Percentiles rank a stretch among this genome's conserved stretches.
Conservation (phyloP, 371 early-diverging fungal species). For the Syncephalastrum monosporum region DNA sequence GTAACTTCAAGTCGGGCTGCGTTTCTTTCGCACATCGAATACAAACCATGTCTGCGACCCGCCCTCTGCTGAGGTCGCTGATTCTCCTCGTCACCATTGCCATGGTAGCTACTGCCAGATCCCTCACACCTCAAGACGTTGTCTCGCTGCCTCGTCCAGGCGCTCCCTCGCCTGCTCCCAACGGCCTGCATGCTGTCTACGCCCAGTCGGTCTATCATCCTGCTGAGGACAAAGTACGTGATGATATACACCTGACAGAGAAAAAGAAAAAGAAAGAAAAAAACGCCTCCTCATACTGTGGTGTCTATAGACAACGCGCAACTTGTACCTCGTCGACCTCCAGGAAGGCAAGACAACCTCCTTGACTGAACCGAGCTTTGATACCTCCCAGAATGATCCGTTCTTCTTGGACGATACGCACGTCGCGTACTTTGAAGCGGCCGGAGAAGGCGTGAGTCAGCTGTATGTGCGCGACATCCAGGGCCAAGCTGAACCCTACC, state of each 20-base stretch:
- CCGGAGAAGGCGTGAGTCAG: conserved; percentile 27
- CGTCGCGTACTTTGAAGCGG: conserved; percentile 46
- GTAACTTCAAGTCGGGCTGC: no score
- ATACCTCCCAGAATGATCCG: conserved; percentile 45
- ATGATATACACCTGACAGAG: background rate
- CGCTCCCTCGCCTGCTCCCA: conserved; percentile 45
- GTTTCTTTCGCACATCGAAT: no score
- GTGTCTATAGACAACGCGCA: conserved; percentile 35
- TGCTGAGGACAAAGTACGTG: conserved; percentile 42
- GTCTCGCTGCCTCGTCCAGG: conserved; percentile 54
- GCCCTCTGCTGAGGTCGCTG: no score
- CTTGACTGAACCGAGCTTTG: conserved; percentile 42
- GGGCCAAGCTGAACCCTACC: conserved; percentile 34
- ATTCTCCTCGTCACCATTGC: no score
- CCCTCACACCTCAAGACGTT: conserved; percentile 50
- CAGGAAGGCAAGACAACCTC: conserved; percentile 20
- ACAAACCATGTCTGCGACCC: no score
- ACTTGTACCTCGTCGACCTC: conserved; percentile 45
- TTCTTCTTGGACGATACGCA: conserved; percentile 54
- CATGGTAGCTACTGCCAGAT: conserved; percentile 6
- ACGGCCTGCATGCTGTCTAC: conserved; percentile 49
- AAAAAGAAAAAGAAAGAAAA: no score
- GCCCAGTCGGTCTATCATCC: conserved; percentile 48
- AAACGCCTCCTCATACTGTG: background rate
- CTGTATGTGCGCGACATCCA: conserved; percentile 42